Evolutionary conservation across 208 protist genomes (phyloP).

Genomic region (Crithidia mellificae): DNA sequence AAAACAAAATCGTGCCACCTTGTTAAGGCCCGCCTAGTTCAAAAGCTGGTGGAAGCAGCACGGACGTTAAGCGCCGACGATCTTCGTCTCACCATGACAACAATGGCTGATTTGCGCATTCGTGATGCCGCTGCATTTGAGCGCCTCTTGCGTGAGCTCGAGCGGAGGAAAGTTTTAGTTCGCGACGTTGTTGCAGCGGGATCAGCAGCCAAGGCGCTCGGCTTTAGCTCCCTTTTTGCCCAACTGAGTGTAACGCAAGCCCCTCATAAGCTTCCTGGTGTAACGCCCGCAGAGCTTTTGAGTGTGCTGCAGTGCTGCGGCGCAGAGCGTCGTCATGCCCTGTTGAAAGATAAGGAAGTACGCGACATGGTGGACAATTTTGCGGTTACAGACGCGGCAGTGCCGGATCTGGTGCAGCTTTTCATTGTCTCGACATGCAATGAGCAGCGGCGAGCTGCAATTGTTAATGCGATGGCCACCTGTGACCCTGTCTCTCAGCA

Average conservation of each 20-base stretch:
- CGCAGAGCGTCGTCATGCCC: slow-evolving; percentile 12
- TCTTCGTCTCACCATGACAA: slow-evolving; percentile 13
- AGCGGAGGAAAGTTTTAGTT: slow-evolving; percentile 1
- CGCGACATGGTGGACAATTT: background rate
- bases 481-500: slow-evolving; percentile 13
- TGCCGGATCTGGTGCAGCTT: slow-evolving; percentile 20
- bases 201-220: slow-evolving; percentile 18
- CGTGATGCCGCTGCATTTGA: slow-evolving; percentile 27
- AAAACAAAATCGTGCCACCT: slow-evolving; percentile 9
- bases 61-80: slow-evolving; percentile 11
- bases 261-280: background rate
- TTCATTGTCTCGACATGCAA: slow-evolving; percentile 5
- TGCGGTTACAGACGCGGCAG: background rate
- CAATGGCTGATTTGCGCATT: slow-evolving; percentile 23
- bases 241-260: slow-evolving; percentile 7
- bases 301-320: slow-evolving; percentile 21
- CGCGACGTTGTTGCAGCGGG: slow-evolving; percentile 17
- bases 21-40: background rate
- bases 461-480: slow-evolving; percentile 1
- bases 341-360: slow-evolving; percentile 7
- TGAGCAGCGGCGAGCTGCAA: background rate
- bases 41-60: slow-evolving; percentile 10
- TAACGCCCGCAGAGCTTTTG: slow-evolving; percentile 16
- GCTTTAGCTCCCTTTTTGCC: slow-evolving; percentile 19
- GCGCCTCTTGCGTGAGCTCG: slow-evolving; percentile 16